These are phyloP conservation scores for Rhytidiadelphus loreus DNA, from an alignment of 225 moss, liverwort and hornwort genomes.

Conservation along the genomic window DNA sequence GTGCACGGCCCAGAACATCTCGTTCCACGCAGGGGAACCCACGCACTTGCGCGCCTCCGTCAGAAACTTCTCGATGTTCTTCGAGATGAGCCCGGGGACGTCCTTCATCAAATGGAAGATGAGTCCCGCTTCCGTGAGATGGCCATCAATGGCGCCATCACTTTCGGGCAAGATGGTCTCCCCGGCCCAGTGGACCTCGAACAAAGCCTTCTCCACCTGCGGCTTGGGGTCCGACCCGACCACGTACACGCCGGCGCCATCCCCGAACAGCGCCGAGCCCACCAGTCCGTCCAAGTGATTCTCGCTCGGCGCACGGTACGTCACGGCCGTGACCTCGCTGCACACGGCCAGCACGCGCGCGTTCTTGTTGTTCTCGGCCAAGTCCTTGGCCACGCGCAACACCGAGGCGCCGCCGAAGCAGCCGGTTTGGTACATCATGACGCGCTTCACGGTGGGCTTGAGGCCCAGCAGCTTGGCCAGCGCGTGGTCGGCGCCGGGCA, in stretches of 20 bases:
- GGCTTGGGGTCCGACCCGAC: background rate
- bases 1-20: background rate
- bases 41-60: background rate
- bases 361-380: background rate
- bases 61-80: background rate
- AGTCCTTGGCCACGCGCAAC: background rate
- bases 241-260: background rate
- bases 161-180: background rate
- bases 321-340: background rate
- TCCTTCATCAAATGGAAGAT: no score
- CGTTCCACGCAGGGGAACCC: background rate
- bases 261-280: no score
- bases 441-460: background rate
- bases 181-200: background rate
- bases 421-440: background rate
- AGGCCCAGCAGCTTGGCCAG: background rate
- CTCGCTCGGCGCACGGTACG: no score
- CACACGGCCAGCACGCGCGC: background rate
- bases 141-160: no score
- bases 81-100: no score
- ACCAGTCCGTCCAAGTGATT: no score
- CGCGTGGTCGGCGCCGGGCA: background rate
- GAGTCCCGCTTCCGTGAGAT: no score
- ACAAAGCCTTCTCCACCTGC: background rate
- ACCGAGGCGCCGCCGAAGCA: background rate